phyloP scores from a whole-genome alignment of 1,284 basidiomycete genomes.

The Apiotrichum akiyoshidainum region DNA sequence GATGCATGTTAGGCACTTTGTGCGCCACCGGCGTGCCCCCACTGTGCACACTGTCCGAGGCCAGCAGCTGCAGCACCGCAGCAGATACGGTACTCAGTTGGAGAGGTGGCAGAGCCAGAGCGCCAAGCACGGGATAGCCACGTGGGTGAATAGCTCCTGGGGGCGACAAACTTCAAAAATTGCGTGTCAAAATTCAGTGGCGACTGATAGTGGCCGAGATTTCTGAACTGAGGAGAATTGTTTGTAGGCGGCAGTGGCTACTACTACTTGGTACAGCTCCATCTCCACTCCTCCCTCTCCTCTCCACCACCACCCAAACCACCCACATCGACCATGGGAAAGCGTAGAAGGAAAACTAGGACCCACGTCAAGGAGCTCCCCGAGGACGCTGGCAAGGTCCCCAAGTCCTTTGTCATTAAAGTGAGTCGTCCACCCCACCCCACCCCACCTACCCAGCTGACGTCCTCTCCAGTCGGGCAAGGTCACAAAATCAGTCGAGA shows the following conservation, averaged over 20 bases:
- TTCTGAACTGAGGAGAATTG: not conserved
- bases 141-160: not conserved
- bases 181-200: too few species aligned
- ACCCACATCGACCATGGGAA: constrained; percentile 58
- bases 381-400: constrained; percentile 49
- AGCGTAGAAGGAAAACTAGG: constrained; percentile 71
- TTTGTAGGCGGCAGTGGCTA: not conserved
- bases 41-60: too few species aligned
- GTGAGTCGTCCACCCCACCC: constrained; percentile 33
- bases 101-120: too few species aligned
- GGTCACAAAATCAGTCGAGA: constrained; percentile 79
- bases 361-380: constrained; percentile 70
- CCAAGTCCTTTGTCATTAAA: constrained; percentile 77
- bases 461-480: constrained; percentile 70
- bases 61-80: too few species aligned
- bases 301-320: not conserved
- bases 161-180: not conserved
- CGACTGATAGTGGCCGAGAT: not conserved
- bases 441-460: too few species aligned
- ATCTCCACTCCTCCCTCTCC: not conserved
- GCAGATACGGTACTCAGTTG: too few species aligned
- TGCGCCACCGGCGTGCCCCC: too few species aligned
- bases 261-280: too few species aligned
- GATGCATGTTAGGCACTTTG: too few species aligned
- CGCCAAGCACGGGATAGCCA: too few species aligned